These are phyloP conservation scores for Artomyces pyxidatus DNA, from an alignment of 768 basidiomycete species.

Conservation along the genomic window DNA sequence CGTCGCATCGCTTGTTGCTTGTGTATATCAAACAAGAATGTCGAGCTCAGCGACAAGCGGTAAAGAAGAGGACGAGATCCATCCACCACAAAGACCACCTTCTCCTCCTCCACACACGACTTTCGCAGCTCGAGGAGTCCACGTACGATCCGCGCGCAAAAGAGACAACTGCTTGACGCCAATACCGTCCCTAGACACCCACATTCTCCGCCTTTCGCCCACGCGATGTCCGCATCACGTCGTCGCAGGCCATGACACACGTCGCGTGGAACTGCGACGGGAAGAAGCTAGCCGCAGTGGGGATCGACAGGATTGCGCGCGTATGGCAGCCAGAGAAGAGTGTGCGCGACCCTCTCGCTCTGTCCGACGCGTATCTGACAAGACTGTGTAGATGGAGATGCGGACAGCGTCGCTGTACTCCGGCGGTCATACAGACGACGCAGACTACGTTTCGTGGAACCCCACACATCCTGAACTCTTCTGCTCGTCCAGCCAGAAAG, in stretches of 20 bases:
- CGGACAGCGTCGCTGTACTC: conserved; percentile 57
- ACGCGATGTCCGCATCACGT: conserved; percentile 61
- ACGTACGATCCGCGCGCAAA: conserved; percentile 42
- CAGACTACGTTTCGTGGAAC: conserved; percentile 81
- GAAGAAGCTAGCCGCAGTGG: conserved; percentile 72
- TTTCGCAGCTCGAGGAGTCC: conserved; percentile 60
- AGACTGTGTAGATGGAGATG: conserved; percentile 49
- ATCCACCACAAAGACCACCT: conserved; percentile 2
- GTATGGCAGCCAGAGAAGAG: conserved; percentile 77
- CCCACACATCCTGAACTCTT: conserved; percentile 80
- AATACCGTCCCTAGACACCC: conserved; percentile 42
- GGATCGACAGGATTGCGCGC: conserved; percentile 69
- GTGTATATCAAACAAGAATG: not conserved
- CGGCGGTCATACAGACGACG: conserved; percentile 69
- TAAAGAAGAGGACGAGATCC: conserved; percentile 4
- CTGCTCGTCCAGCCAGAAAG: conserved; percentile 71
- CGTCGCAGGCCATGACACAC: conserved; percentile 58
- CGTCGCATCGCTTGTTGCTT: not conserved
- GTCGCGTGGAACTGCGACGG: conserved; percentile 84
- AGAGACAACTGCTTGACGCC: conserved; percentile 1
- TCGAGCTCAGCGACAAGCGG: not conserved
- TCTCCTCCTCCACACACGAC: conserved; percentile 19
- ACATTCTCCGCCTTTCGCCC: conserved; percentile 77
- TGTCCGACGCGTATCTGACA: not conserved
- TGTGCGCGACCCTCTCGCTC: conserved; percentile 32